A percentile compares a stretch with the other conserved stretches of the same genome.
Conservation (phyloP, 2,329 filamentous ascomycete genomes). For the Talaromyces sp. region DNA sequence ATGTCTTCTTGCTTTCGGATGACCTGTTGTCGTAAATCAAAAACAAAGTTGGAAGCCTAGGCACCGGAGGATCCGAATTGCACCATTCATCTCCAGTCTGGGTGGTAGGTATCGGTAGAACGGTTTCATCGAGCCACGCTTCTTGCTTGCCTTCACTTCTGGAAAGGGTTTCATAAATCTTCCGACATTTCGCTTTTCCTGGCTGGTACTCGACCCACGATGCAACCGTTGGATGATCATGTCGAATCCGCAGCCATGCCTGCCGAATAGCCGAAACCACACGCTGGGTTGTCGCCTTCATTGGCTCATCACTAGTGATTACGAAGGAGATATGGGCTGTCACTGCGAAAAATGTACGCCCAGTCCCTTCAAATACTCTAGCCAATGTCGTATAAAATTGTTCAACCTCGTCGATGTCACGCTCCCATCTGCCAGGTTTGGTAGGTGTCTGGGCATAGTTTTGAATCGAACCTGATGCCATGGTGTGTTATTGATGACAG, state of each 20-base stretch:
- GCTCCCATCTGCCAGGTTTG: conserved; percentile 22
- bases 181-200: conserved; percentile 19
- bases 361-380: conserved; percentile 39
- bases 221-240: conserved; percentile 29
- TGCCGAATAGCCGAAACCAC: conserved; percentile 17
- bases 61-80: conserved; percentile 29
- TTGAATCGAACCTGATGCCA: not conserved
- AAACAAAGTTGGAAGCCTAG: conserved; percentile 26
- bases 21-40: conserved; percentile 14
- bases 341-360: conserved; percentile 48
- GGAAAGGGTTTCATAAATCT: conserved; percentile 22
- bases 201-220: conserved; percentile 24
- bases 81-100: conserved; percentile 27
- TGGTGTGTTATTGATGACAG: too few species aligned
- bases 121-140: conserved; percentile 23
- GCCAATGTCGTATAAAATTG: conserved; percentile 44
- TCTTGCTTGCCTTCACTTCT: not conserved
- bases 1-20: not conserved
- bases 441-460: not conserved
- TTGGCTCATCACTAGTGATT: not conserved
- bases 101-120: conserved; percentile 14
- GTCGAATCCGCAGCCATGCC: conserved; percentile 27
- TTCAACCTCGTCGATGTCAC: conserved; percentile 45
- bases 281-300: not conserved
- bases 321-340: conserved; percentile 41